A percentile compares a stretch with the other conserved stretches of the same genome.
Conservation (phyloP, 2,329 filamentous ascomycete species). For the Xylariales sp. region DNA sequence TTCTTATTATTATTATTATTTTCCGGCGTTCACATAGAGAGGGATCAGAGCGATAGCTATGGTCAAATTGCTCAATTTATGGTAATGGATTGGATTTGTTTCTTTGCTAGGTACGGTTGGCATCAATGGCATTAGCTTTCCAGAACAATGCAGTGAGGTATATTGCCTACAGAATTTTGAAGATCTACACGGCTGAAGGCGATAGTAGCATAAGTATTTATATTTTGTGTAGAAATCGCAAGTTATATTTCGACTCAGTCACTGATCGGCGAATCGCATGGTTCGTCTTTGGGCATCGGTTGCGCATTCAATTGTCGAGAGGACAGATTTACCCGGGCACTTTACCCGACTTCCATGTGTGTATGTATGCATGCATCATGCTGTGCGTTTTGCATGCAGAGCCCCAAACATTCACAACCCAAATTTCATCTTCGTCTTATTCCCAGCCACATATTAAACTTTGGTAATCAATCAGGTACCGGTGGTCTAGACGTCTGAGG, state of each 20-base stretch:
- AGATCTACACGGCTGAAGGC: not conserved
- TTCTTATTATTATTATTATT: not conserved
- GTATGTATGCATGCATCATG: not conserved
- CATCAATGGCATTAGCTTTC: not conserved
- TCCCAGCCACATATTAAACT: not conserved
- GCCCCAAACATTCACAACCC: not conserved
- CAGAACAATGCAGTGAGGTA: constrained; percentile 4
- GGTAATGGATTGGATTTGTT: constrained; percentile 26
- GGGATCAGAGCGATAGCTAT: constrained; percentile 24
- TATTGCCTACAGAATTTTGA: not conserved
- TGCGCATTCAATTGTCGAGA: not conserved
- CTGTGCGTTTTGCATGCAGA: not conserved
- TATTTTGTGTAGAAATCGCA: not conserved
- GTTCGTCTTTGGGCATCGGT: not conserved
- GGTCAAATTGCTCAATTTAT: constrained; percentile 2
- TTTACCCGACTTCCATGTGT: constrained; percentile 25
- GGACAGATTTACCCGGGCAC: constrained; percentile 29
- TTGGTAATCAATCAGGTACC: not conserved
- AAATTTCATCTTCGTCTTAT: too few species aligned
- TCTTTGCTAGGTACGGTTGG: constrained; percentile 14
- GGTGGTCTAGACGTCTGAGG: too few species aligned
- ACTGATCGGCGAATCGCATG: not conserved
- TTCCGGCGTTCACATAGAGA: constrained; percentile 38
- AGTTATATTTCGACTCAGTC: not conserved
- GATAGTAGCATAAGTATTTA: not conserved